Base-by-base conservation (phyloP, 352 stramenopile species). In the Phytophthora foliorum region DNA sequence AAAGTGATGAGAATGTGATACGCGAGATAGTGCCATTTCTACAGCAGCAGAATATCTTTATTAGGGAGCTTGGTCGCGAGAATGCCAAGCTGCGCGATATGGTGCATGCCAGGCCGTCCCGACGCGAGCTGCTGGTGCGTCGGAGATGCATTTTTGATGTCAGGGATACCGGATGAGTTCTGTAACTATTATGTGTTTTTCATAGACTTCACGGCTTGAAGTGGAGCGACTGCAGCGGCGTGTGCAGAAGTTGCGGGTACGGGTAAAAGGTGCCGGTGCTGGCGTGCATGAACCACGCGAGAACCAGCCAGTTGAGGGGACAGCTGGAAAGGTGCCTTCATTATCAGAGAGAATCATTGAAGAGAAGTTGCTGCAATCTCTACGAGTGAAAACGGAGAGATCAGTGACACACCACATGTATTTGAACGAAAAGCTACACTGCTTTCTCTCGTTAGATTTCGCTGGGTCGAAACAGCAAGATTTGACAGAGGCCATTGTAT, bases 51-150 rank as follows among this genome's bases (percentile, higher is more conserved):
- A 69, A 57, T 24, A 22, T n/a, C 17, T 54, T 76, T 11, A 50
- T 79, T 25, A 32, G 8, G 17, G 58, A 79, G 2, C 41, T 81
- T 31, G 57, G 54, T 29, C 48, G 67, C 13, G 71, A 82, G 29
- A 82, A 82, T 24, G 44, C 13, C 31, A 62, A 76, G 39, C 63
- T 82, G 8, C 70, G 74, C 9, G 70, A 77, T 38, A 72, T 65
- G 63, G 13, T 81, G 16, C 45, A 51, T 38, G 29, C 58, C 41
- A 70, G 74, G n/a, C 74, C 74, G 13, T 75, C 74, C 6, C 45
- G 48, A 21, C 62, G 67, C 9, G 62, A 77, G 27, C 32, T 81
- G 13, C 6, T 72, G 58, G 74, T 79, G 27, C 22, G 67, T 60
- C 8, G 36, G 8, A 31, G 5, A n/a, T 25, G 31, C 21, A n/a